phyloP scores from a whole-genome alignment of 306 rosid species.

The Ammopiptanthus mongolicus region DNA sequence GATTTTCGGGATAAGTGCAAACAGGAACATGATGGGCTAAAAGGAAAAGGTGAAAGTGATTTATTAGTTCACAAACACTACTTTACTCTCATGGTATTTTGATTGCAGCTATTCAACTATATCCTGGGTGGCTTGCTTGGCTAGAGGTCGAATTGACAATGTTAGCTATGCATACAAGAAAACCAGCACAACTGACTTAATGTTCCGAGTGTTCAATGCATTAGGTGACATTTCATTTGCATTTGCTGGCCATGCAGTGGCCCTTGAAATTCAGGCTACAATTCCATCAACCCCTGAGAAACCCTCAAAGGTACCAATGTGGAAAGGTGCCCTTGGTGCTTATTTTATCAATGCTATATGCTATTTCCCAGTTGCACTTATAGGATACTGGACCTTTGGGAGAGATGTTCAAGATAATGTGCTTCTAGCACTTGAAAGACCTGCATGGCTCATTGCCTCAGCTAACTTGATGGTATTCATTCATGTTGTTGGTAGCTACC shows the following conservation, averaged over 20 bases:
- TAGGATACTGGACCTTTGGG: conserved; percentile 91
- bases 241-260: conserved; percentile 93
- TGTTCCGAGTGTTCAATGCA: conserved; percentile 77
- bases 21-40: neutral
- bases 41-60: neutral
- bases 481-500: conserved; percentile 95
- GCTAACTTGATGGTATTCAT: conserved; percentile 89
- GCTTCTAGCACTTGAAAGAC: conserved; percentile 57
- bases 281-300: conserved; percentile 84
- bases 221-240: conserved; percentile 86
- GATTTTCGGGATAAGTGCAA: neutral
- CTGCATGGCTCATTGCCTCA: conserved; percentile 82
- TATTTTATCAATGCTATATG: conserved; percentile 75
- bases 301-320: conserved; percentile 80
- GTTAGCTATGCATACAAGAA: conserved; percentile 77
- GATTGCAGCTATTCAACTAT: conserved; percentile 83
- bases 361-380: conserved; percentile 86
- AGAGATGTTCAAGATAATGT: conserved; percentile 78
- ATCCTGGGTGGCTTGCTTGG: conserved; percentile 80
- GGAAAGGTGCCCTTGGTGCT: conserved; percentile 87
- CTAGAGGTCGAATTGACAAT: conserved; percentile 49
- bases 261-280: conserved; percentile 91
- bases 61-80: neutral
- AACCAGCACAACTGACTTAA: conserved; percentile 47
- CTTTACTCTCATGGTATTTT: neutral